Percentiles rank a stretch among this genome's conserved stretches.
Conservation (phyloP, 2,329 filamentous ascomycete genomes). For the Calycina herbarum region DNA sequence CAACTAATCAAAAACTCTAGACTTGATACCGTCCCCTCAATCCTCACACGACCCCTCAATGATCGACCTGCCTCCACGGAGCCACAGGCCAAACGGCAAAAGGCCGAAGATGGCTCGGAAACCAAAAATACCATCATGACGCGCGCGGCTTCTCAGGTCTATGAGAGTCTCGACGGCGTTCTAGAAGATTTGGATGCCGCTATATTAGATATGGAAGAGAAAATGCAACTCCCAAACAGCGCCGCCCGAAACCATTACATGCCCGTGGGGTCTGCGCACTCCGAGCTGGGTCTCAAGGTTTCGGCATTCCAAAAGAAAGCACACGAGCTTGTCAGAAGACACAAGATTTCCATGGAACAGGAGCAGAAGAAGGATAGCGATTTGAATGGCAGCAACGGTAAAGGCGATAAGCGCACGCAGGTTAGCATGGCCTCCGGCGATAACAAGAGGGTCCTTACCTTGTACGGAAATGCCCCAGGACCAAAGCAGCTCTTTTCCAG, state of each 20-base stretch:
- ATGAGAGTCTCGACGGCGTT: constrained; percentile 64
- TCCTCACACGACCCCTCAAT: constrained; percentile 55
- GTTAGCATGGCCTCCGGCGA: constrained; percentile 43
- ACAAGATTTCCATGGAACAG: constrained; percentile 52
- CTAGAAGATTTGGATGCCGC: constrained; percentile 56
- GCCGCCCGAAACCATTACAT: constrained; percentile 29
- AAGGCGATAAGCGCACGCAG: constrained; percentile 23
- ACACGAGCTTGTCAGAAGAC: constrained; percentile 61
- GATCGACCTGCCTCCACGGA: constrained; percentile 47
- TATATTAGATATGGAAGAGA: constrained; percentile 49
- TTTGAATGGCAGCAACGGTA: constrained; percentile 20
- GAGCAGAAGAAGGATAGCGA: constrained; percentile 35
- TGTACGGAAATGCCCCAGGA: constrained; percentile 73
- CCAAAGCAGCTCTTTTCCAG: constrained; percentile 85
- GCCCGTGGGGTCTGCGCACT: constrained; percentile 24
- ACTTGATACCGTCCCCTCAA: constrained; percentile 53
- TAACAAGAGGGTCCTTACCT: constrained; percentile 66
- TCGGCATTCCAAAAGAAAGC: constrained; percentile 60
- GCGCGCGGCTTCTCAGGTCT: constrained; percentile 45
- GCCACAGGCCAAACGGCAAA: constrained; percentile 61
- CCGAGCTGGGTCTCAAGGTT: constrained; percentile 32
- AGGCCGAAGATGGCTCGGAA: constrained; percentile 48
- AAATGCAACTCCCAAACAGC: constrained; percentile 44
- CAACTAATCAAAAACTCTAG: constrained; percentile 42
- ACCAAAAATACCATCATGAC: constrained; percentile 44